These are phyloP conservation scores for Auricularia sp. DNA, from an alignment of 768 basidiomycete genomes.

Conservation along the genomic window DNA sequence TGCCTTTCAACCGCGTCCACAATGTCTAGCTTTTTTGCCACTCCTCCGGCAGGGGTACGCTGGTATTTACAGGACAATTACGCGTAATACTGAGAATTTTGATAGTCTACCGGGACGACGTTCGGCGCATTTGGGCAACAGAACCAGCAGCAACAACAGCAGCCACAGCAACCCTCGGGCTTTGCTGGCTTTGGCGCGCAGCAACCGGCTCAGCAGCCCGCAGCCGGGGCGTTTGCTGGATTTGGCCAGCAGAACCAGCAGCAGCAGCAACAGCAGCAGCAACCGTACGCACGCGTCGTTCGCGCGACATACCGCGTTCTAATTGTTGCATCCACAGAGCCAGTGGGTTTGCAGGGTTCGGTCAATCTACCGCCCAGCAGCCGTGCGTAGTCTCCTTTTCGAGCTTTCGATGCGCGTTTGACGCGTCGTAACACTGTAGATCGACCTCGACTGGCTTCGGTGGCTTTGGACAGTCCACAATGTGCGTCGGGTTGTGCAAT, in stretches of 20 bases:
- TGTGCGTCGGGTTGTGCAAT: not conserved
- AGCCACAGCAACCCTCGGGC: not conserved
- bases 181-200: not conserved
- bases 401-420: no score
- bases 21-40: not conserved
- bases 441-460: not conserved
- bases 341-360: not conserved
- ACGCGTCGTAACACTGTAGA: not conserved
- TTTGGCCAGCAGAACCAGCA: not conserved
- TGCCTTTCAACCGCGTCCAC: not conserved
- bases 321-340: not conserved
- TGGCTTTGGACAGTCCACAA: not conserved
- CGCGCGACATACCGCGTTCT: not conserved
- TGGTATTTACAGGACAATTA: not conserved
- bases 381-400: no score
- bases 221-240: not conserved
- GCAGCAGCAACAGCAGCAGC: not conserved
- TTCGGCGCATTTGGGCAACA: not conserved
- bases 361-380: not conserved
- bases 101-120: not conserved
- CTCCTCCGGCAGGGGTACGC: not conserved
- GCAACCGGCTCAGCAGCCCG: not conserved
- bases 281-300: not conserved
- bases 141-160: not conserved
- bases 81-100: not conserved